These are phyloP conservation scores for Pseudogymnoascus sp. DNA, from an alignment of 2,329 filamentous ascomycete species.

Conservation along the genomic window DNA sequence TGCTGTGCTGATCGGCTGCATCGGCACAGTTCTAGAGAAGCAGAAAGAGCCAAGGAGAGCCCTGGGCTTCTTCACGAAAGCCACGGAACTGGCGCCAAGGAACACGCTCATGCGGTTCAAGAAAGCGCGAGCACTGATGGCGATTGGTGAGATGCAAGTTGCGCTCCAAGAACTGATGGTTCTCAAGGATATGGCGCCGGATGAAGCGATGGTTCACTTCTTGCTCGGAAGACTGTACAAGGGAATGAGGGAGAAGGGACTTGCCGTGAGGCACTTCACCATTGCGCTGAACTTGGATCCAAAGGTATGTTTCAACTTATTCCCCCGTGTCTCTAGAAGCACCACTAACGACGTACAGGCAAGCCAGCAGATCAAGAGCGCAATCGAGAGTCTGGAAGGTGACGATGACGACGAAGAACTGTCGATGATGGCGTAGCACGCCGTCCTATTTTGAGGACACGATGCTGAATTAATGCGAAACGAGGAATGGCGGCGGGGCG, in stretches of 20 bases:
- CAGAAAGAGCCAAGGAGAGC: slow-evolving; percentile 76
- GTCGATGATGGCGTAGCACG: slow-evolving; percentile 45
- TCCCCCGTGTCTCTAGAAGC: not conserved
- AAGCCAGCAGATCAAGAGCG: slow-evolving; percentile 89
- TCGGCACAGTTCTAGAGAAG: slow-evolving; percentile 84
- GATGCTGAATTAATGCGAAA: slow-evolving; percentile 1
- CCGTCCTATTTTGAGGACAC: not conserved
- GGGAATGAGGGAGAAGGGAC: slow-evolving; percentile 62
- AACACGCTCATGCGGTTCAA: slow-evolving; percentile 85
- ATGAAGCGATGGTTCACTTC: slow-evolving; percentile 95
- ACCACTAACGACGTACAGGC: slow-evolving; percentile 49
- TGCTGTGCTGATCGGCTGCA: slow-evolving; percentile 83
- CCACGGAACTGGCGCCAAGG: slow-evolving; percentile 73
- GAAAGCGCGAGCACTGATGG: slow-evolving; percentile 81
- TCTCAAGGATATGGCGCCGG: slow-evolving; percentile 85
- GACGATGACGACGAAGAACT: slow-evolving; percentile 59
- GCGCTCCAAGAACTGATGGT: slow-evolving; percentile 78
- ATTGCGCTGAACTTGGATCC: slow-evolving; percentile 93
- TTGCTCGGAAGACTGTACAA: slow-evolving; percentile 80
- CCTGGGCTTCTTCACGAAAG: slow-evolving; percentile 73
- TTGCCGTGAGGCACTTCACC: slow-evolving; percentile 89
- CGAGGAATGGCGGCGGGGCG: not conserved
- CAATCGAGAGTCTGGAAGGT: slow-evolving; percentile 85
- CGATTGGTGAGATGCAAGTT: slow-evolving; percentile 61
- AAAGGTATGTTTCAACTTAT: slow-evolving; percentile 57